phyloP scores from a whole-genome alignment of 2,329 filamentous ascomycete genomes.

The Penicillium sp. region DNA sequence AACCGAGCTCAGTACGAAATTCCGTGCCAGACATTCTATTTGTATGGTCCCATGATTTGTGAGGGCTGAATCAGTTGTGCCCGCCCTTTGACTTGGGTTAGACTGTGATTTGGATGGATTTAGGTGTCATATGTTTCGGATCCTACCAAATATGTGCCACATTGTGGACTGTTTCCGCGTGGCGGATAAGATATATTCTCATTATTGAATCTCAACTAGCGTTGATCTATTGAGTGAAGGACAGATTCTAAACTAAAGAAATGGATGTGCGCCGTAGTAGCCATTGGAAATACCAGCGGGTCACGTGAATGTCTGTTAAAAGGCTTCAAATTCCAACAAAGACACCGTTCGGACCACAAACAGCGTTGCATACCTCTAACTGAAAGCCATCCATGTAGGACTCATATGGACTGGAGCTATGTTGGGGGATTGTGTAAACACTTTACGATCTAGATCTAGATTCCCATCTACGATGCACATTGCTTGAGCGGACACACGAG shows the following conservation, averaged over 20 bases:
- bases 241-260: too few species aligned
- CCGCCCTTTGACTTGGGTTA: conserved; percentile 61
- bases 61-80: conserved; percentile 76
- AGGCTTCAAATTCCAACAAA: too few species aligned
- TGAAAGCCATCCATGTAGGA: too few species aligned
- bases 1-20: conserved; percentile 68
- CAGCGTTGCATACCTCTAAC: too few species aligned
- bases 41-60: conserved; percentile 83
- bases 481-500: conserved; percentile 12
- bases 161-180: conserved; percentile 91
- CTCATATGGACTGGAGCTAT: too few species aligned
- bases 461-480: conserved; percentile 16
- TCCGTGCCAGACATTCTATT: conserved; percentile 69
- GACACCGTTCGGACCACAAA: too few species aligned
- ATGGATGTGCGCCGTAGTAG: too few species aligned
- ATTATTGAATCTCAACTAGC: conserved; percentile 43
- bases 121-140: too few species aligned
- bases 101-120: too few species aligned
- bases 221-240: not conserved
- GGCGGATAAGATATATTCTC: conserved; percentile 77
- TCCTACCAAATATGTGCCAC: conserved; percentile 74
- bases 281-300: too few species aligned
- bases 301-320: too few species aligned
- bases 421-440: too few species aligned
- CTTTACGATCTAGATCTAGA: conserved; percentile 1